Base-by-base conservation (phyloP, 495 filamentous ascomycete genomes). In the Hypomontagnella submonticulosa region DNA sequence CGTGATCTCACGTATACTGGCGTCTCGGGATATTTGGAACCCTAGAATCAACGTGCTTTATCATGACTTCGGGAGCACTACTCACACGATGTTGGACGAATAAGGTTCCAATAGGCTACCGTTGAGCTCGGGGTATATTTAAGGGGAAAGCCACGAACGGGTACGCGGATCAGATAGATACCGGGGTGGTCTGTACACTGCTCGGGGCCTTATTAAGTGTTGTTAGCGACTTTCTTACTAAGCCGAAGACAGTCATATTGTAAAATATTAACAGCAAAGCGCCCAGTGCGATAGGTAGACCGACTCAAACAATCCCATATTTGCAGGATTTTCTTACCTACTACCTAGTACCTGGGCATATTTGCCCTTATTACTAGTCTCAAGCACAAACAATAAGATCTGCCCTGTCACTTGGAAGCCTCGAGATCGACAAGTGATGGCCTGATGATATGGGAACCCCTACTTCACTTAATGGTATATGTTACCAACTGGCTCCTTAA, bases 1-100 rank as follows among this genome's bases (percentile, higher is more conserved):
- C 23, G 61, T 40, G 66, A 42, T 40, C 38, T 65, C 48, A 58
- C 61, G 46, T 53, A 65, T 59, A 51, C 18, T n/a, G 60, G 69
- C 69, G 63, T 57, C 49, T 63, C 56, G 56, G 57, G 16, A 38
- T 34, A 50, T 49, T 38, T 2, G 23, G 36, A 50, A 57, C 34
- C 42, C 40, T 42, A 58, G 50, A 52, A 51, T 48, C 12, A 37
- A 43, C 8, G 46, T 49, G 36, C 16, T 36, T 63, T 40, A 50
- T 62, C 49, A 62, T 56, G 55, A 16, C 34, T 63, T 55, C 51
- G 13, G 49, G 34, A 36, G 48, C 41, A 30, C n/a, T 55, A 34
- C 54, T 58, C 34, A 44, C 40, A 15, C 40, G 6, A 18, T 27
- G 23, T 27, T 3, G 37, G 51, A 6, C 36, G 23, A 20, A 43